These are phyloP conservation scores for Nemania sp. DNA, from an alignment of 2,329 filamentous ascomycete genomes.

Conservation along the genomic window DNA sequence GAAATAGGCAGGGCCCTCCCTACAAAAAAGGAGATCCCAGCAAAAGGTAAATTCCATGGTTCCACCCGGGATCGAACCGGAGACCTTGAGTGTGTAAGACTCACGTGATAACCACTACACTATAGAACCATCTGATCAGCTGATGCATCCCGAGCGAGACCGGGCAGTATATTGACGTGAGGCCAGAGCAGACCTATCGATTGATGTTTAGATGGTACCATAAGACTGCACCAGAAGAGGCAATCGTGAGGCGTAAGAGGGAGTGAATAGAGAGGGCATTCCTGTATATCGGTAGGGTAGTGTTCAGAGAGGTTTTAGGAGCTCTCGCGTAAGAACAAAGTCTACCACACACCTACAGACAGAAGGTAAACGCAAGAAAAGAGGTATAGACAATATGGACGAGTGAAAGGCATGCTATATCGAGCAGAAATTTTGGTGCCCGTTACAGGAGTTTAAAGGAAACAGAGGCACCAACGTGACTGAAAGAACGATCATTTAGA, in stretches of 20 bases:
- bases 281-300: too few species aligned
- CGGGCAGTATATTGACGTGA: neutral
- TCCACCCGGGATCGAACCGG: constrained; percentile 18
- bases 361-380: neutral
- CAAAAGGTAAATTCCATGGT: neutral
- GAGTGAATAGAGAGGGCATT: too few species aligned
- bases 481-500: too few species aligned
- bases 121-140: constrained; percentile 7
- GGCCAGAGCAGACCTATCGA: neutral
- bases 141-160: neutral
- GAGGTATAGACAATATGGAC: neutral
- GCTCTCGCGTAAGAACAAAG: too few species aligned
- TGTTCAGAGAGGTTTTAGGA: too few species aligned
- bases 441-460: neutral
- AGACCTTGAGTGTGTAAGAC: constrained; percentile 21
- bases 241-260: too few species aligned
- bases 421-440: neutral
- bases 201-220: neutral
- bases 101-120: constrained; percentile 12
- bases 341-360: too few species aligned
- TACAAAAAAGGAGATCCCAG: neutral
- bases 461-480: neutral
- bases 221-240: too few species aligned
- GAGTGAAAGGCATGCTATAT: neutral
- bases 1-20: too few species aligned